phyloP scores from a whole-genome alignment of 2,329 filamentous ascomycete genomes.

The Xylariaceae sp. region DNA sequence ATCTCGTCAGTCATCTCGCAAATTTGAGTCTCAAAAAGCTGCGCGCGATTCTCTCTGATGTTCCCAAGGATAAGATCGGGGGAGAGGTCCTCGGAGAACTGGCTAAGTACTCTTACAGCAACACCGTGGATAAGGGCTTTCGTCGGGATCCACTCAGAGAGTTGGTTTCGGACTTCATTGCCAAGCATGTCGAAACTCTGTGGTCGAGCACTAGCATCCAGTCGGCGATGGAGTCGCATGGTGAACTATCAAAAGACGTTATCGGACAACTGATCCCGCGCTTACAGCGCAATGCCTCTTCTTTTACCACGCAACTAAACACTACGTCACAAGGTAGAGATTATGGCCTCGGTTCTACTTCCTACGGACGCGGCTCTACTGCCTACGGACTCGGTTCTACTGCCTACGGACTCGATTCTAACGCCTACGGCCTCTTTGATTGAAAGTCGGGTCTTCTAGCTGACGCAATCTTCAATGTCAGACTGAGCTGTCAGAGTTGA shows the following conservation, averaged over 20 bases:
- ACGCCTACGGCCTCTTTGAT: too few species aligned
- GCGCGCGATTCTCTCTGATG: not conserved
- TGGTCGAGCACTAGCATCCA: not conserved
- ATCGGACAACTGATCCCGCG: not conserved
- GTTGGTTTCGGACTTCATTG: not conserved
- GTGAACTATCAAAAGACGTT: not conserved
- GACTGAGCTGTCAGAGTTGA: too few species aligned
- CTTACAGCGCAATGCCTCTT: too few species aligned
- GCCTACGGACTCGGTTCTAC: too few species aligned
- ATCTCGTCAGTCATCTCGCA: not conserved
- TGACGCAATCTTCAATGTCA: too few species aligned
- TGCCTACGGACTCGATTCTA: too few species aligned
- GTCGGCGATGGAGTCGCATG: not conserved
- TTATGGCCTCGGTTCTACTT: too few species aligned
- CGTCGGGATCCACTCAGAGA: not conserved
- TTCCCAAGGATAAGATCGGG: not conserved
- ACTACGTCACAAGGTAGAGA: too few species aligned
- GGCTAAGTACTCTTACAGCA: not conserved
- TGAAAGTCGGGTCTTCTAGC: too few species aligned
- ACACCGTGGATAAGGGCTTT: not conserved
- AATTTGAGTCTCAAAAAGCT: not conserved
- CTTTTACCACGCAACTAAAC: too few species aligned
- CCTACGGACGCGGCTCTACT: too few species aligned
- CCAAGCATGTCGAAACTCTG: not conserved
- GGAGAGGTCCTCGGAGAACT: not conserved